Conservation (phyloP, 352 stramenopile genomes). For the Pythium rishiriense region DNA sequence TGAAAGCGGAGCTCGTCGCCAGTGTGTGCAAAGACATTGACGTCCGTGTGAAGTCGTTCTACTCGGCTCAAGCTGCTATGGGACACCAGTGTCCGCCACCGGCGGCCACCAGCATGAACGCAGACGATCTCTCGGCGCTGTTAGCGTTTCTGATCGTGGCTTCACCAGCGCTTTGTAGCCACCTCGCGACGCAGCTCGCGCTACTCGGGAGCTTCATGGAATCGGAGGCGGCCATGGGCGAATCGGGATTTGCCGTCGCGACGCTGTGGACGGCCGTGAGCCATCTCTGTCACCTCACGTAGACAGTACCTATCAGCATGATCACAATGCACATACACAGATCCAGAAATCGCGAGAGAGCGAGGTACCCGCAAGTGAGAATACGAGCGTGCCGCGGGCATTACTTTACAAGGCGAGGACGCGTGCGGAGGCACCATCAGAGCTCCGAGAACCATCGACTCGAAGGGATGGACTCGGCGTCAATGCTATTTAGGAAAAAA, state of each 20-base stretch:
- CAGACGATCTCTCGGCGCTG: conserved; percentile 47
- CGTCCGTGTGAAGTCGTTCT: conserved; percentile 43
- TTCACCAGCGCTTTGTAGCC: conserved; percentile 41
- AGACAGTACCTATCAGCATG: background rate
- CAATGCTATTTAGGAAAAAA: conserved; percentile 25
- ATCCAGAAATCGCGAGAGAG: background rate
- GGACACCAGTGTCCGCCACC: conserved; percentile 14
- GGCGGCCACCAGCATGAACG: conserved; percentile 40
- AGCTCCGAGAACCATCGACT: background rate
- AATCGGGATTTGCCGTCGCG: conserved; percentile 57
- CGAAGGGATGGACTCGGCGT: background rate
- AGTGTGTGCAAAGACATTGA: conserved; percentile 49
- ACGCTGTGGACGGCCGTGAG: conserved; percentile 46
- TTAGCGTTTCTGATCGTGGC: conserved; percentile 59
- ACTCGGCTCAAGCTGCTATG: conserved; percentile 21
- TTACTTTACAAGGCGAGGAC: background rate
- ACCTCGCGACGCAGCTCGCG: conserved; percentile 60
- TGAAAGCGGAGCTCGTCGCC: conserved; percentile 51
- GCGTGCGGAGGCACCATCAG: background rate
- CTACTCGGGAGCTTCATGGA: conserved; percentile 58
- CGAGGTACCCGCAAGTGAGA: background rate
- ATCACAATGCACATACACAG: background rate
- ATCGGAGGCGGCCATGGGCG: conserved; percentile 32
- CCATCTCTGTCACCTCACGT: conserved; percentile 37
- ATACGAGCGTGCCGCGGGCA: background rate